Evolutionary conservation across 768 basidiomycete species (phyloP), one percentile per base, ranked within the genome.

Genomic region (Phylloporus arenicola): DNA sequence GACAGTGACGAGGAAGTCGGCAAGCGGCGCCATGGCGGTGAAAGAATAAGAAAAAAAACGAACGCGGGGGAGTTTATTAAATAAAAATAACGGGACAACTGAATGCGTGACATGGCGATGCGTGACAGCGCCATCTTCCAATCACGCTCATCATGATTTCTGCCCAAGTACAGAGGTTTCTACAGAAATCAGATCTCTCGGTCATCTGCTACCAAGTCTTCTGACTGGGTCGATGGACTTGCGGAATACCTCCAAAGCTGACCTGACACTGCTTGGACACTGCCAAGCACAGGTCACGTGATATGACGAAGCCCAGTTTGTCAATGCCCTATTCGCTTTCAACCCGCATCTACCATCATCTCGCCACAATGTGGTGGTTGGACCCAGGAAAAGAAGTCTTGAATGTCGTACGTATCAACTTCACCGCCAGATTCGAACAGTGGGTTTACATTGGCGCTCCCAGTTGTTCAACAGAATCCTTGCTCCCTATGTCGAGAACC

Each of bases 401-500:
- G 57, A 84, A 88, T 68, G 79, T 88, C 51, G 89, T 91, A 51
- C 56, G 42, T 49, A 40, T 45, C 43, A 14, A 6, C 43, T 29
- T 8, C 17, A 40, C 10, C 24, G 3, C 33, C 30, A 6, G 45
- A 43, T 19, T 38, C 43, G n/a, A 6, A 35, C 25, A n/a, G 27
- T 24, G 40, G 30, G 34, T 25, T 38, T 37, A 48, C 42, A 16
- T 31, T 7, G 25, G 25, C 14, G 17, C 9, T 13, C 25, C 24
- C 51, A 82, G 88, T 67, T 92, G 58, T 88, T 96, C 72, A 94
- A 94, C 67, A 82, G 88, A 56, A 88, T 93, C 55, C 82, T 96
- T 44, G 89, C 90, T 24, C 93, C 92, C 0, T 97, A 97, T 78
- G 87, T 97, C 57, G 92, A 93, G 74, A 95, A 97, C 64, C 72